phyloP scores from a whole-genome alignment of 2,329 filamentous ascomycete genomes.

The Colletotrichum acutatum region DNA sequence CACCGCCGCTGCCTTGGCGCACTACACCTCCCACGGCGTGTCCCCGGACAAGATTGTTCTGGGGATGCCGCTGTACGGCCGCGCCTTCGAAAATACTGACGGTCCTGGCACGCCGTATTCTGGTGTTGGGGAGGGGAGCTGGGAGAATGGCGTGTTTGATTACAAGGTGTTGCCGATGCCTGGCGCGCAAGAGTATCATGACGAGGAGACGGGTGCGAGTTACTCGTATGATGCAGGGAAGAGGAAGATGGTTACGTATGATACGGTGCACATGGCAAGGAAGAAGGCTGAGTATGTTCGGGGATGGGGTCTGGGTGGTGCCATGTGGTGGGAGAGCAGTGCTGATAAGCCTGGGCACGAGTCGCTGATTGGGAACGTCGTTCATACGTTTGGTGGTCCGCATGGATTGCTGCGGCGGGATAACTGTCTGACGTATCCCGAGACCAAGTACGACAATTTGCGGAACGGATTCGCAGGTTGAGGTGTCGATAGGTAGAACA shows the following conservation, averaged over 20 bases:
- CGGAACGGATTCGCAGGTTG: constrained; percentile 61
- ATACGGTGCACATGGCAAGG: constrained; percentile 74
- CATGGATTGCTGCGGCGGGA: constrained; percentile 58
- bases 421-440: constrained; percentile 73
- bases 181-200: constrained; percentile 72
- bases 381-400: constrained; percentile 67
- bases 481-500: background rate
- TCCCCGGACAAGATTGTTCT: constrained; percentile 79
- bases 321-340: constrained; percentile 98
- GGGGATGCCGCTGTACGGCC: constrained; percentile 93
- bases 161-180: constrained; percentile 84
- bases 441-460: constrained; percentile 78
- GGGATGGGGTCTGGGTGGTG: constrained; percentile 77
- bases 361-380: constrained; percentile 76
- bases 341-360: constrained; percentile 73
- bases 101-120: constrained; percentile 76
- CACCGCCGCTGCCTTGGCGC: constrained; percentile 75
- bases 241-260: constrained; percentile 81
- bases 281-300: constrained; percentile 80
- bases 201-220: constrained; percentile 73
- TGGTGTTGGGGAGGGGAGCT: constrained; percentile 82
- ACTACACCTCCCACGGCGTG: constrained; percentile 76
- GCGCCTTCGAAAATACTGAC: constrained; percentile 82
- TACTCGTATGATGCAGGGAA: constrained; percentile 78
- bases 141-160: constrained; percentile 88